phyloP scores from a whole-genome alignment of 202 grass and related monocot species.

The Bolboschoenoplectus hybrid region DNA sequence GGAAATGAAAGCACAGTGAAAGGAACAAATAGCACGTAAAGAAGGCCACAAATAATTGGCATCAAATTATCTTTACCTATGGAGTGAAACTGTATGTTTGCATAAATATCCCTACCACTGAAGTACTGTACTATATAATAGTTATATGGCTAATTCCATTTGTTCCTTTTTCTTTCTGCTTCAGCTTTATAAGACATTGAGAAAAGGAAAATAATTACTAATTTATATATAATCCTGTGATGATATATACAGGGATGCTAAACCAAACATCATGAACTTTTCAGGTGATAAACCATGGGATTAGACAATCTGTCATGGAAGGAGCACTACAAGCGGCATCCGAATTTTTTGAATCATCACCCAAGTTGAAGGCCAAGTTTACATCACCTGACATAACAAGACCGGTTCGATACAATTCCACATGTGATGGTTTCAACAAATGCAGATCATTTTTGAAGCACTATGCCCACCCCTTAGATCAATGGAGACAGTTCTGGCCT shows the following conservation, averaged over 20 bases:
- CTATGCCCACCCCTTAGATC: slow-evolving; percentile 59
- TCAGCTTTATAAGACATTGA: neutral
- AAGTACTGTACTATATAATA: neutral
- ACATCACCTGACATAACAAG: slow-evolving; percentile 50
- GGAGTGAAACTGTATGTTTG: neutral
- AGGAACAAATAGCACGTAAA: neutral
- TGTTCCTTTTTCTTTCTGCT: neutral
- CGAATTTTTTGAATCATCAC: slow-evolving; percentile 59
- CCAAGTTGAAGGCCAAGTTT: slow-evolving; percentile 52
- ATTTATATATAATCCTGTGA: neutral
- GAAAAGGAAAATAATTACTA: neutral
- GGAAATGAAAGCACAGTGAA: neutral
- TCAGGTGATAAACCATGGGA: slow-evolving; percentile 73
- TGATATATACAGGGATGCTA: neutral
- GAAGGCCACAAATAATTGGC: neutral
- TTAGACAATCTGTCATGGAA: slow-evolving; percentile 50
- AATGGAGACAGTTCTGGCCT: slow-evolving; percentile 69
- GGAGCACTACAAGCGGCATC: slow-evolving; percentile 56
- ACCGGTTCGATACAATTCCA: slow-evolving; percentile 58
- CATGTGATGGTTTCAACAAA: slow-evolving; percentile 45
- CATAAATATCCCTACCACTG: too few species aligned
- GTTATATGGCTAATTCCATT: neutral
- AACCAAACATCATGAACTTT: slow-evolving; percentile 19
- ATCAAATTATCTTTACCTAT: neutral
- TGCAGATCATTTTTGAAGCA: slow-evolving; percentile 77